Percentiles rank a stretch among this genome's conserved stretches.
Evolutionary conservation across 352 stramenopile genomes (phyloP).

Genomic region (Halophytophthora batemanensis): DNA sequence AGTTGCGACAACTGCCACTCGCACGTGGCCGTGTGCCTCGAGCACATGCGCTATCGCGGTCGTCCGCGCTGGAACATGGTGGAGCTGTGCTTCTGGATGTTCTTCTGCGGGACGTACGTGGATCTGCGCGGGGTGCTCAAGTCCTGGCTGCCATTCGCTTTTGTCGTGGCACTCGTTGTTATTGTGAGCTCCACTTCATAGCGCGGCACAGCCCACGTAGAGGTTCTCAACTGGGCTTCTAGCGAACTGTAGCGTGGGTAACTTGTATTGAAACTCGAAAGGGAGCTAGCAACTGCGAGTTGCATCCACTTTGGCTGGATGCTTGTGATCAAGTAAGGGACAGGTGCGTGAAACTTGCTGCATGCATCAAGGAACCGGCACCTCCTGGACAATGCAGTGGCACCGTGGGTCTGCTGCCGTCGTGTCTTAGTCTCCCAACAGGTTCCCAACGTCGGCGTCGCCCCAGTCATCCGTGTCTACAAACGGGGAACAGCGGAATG

Average conservation of each 20-base stretch:
- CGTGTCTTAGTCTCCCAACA: constrained; percentile 56
- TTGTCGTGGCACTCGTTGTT: constrained; percentile 25
- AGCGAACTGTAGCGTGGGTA: too few relatives aligned
- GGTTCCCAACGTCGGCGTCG: constrained; percentile 72
- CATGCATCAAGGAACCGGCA: too few relatives aligned
- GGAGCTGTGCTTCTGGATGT: constrained; percentile 81
- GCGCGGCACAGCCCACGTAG: too few relatives aligned
- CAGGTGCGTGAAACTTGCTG: too few relatives aligned
- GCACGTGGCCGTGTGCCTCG: constrained; percentile 88
- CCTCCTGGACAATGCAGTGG: too few relatives aligned
- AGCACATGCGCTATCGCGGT: constrained; percentile 51
- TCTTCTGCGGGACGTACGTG: constrained; percentile 64
- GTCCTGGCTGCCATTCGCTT: constrained; percentile 32
- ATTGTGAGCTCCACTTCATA: constrained; percentile 19
- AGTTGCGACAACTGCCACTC: constrained; percentile 97
- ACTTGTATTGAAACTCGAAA: too few relatives aligned
- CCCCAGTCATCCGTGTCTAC: constrained; percentile 78
- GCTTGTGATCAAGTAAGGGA: too few relatives aligned
- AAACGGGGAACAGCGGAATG: constrained; percentile 1
- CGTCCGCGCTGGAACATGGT: constrained; percentile 78
- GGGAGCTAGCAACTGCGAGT: too few relatives aligned
- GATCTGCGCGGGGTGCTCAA: constrained; percentile 30
- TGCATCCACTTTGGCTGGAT: too few relatives aligned
- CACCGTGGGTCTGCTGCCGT: neutral
- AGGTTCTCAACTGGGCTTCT: too few relatives aligned